Base-by-base conservation (phyloP, 1,139 yeast species). In the Geotrichum fermentans region DNA sequence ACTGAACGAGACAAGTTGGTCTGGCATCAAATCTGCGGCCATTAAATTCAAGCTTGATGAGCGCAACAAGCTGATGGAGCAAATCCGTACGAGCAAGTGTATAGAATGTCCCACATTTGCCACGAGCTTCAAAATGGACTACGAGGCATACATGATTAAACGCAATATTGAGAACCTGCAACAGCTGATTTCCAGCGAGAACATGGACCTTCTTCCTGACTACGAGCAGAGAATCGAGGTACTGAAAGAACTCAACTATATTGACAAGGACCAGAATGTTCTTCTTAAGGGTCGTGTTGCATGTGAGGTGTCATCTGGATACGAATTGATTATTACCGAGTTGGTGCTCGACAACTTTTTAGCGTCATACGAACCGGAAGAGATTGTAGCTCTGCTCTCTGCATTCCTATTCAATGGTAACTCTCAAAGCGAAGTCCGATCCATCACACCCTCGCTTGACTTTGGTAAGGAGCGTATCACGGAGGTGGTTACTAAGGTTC, bases 321-420 rank as follows among this genome's bases (percentile, higher is more conserved):
- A 90, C 80, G 97, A 90, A 65, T 73, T 92, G 52, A 82, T 88
- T 3, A 67, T 92, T 16, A 90, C 98, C 0, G 99, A 92, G 65
- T 74, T 92, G 49, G 81, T 92, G 7, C 73, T 92, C 57, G 95
- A 92, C 61, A 92, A 92, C 66, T 89, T 92, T 71, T 71, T 92
- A 57, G 96, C 94, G 28, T 95, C 88, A 52, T 90, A 86, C 62
- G 95, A 90, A 57, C 92, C 97, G 0, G 96, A 90, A 61, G 99
- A 92, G 66, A 89, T 92, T 54, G 97, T 90, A 13, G 97, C 98
- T 0, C 72, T 92, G 46, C 70, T 92, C 39, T 88, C 97, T 0
- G 87, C 87, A 41, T 94, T 92, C 68, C 96, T 94, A 1, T 92
- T 87, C 62, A 97, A 92, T 61, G 97, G 97, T 0, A 76, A 80